Evolutionary conservation across 305 asterid genomes (phyloP).

Genomic region (Plantago coronopus): DNA sequence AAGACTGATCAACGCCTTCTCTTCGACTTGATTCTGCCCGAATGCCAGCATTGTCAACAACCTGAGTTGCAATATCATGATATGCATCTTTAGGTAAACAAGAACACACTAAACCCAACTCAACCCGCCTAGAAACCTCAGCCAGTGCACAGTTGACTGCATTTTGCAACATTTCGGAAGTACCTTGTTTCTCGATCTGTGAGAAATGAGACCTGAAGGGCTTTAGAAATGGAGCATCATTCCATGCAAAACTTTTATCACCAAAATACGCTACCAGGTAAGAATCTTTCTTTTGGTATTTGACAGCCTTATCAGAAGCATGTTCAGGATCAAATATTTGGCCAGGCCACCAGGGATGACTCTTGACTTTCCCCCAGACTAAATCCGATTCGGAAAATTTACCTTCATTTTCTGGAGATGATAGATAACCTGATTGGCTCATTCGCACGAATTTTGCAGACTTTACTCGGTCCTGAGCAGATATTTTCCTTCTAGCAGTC

Average conservation of each 20-base stretch:
- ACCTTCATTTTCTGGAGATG: constrained; percentile 54
- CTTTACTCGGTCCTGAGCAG: constrained; percentile 29
- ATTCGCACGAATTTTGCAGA: constrained; percentile 31
- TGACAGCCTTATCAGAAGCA: constrained; percentile 84
- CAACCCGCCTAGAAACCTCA: constrained; percentile 80
- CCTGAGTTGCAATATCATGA: constrained; percentile 54
- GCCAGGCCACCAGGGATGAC: constrained; percentile 99
- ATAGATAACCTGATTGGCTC: constrained; percentile 52
- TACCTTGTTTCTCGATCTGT: constrained; percentile 73
- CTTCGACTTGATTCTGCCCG: constrained; percentile 70
- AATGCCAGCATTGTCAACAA: constrained; percentile 78
- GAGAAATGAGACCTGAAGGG: constrained; percentile 71
- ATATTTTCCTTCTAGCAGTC: constrained; percentile 26
- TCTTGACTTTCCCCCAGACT: constrained; percentile 97
- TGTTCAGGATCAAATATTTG: constrained; percentile 76
- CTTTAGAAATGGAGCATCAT: constrained; percentile 74
- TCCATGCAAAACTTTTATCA: constrained; percentile 94
- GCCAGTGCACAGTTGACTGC: constrained; percentile 76
- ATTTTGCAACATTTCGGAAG: constrained; percentile 70
- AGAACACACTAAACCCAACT: constrained; percentile 77
- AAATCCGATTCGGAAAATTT: constrained; percentile 57
- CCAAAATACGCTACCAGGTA: constrained; percentile 95
- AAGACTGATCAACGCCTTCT: constrained; percentile 60
- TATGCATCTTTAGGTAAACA: constrained; percentile 53
- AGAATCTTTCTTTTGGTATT: constrained; percentile 67